phyloP scores from a whole-genome alignment of 768 basidiomycete species.

The Amanita brunnescens region DNA sequence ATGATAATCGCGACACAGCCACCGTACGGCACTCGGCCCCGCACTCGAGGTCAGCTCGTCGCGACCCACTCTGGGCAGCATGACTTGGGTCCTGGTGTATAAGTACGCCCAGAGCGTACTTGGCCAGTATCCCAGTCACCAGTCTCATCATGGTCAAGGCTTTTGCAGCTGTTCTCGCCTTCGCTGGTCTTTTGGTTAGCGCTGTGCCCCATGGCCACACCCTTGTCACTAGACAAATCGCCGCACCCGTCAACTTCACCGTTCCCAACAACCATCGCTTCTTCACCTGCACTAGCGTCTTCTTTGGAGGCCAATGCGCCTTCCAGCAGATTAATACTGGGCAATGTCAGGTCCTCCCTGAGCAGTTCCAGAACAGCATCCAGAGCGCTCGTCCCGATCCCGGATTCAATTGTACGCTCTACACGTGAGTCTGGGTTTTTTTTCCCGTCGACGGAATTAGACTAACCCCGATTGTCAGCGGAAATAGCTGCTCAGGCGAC shows the following conservation, averaged over 20 bases:
- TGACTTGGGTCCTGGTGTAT: conserved; percentile 3
- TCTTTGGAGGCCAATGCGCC: not conserved
- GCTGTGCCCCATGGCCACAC: not conserved
- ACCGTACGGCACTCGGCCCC: too few species aligned
- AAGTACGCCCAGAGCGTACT: not conserved
- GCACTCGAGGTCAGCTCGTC: too few species aligned
- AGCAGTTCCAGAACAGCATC: not conserved
- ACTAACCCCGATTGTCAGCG: not conserved
- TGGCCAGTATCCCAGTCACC: not conserved
- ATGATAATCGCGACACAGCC: conserved; percentile 3
- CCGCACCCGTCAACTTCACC: not conserved
- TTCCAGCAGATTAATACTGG: not conserved
- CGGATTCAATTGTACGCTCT: conserved; percentile 4
- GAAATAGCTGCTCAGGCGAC: not conserved
- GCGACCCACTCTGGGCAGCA: not conserved
- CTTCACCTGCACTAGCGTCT: conserved; percentile 1
- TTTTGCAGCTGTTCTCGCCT: not conserved
- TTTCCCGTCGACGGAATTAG: not conserved
- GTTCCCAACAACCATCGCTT: not conserved
- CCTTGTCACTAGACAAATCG: conserved; percentile 1
- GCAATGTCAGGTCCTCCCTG: not conserved
- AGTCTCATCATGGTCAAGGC: conserved; percentile 1
- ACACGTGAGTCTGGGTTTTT: not conserved
- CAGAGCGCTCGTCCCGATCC: conserved; percentile 1
- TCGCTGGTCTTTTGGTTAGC: conserved; percentile 3